Percentiles rank a stretch among this genome's conserved stretches.
These are phyloP conservation scores for Leccinum barrowsii DNA, from an alignment of 768 basidiomycete genomes.

Conservation along the genomic window DNA sequence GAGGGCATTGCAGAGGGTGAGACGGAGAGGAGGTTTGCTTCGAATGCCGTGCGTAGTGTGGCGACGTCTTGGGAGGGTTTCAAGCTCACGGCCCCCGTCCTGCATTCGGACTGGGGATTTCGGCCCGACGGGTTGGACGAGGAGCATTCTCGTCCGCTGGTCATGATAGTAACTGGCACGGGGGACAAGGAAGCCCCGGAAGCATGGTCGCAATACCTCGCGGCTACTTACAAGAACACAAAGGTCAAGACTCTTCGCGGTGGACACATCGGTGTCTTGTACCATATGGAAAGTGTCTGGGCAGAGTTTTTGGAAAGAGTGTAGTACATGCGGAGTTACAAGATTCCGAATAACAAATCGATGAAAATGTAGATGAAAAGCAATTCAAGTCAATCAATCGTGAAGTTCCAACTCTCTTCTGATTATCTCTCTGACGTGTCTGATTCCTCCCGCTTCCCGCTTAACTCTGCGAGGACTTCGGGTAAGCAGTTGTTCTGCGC, in stretches of 20 bases:
- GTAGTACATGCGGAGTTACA: conserved; percentile 3
- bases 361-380: conserved; percentile 30
- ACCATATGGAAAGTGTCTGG: conserved; percentile 47
- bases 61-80: conserved; percentile 52
- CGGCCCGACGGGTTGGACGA: conserved; percentile 41
- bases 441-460: conserved; percentile 66
- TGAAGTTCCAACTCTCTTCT: conserved; percentile 71
- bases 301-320: conserved; percentile 25
- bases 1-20: conserved; percentile 41
- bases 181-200: conserved; percentile 42
- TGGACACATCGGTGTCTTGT: conserved; percentile 47
- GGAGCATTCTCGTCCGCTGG: conserved; percentile 40
- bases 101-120: conserved; percentile 54
- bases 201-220: conserved; percentile 48
- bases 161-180: conserved; percentile 43
- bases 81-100: conserved; percentile 36
- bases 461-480: conserved; percentile 74
- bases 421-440: conserved; percentile 80
- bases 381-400: conserved; percentile 38
- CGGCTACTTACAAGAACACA: conserved; percentile 43
- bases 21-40: conserved; percentile 39
- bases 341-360: conserved; percentile 24
- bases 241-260: conserved; percentile 41
- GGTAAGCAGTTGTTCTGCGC: conserved; percentile 55
- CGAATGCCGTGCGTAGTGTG: conserved; percentile 45